These are phyloP conservation scores for Puccinellia tenuiflora DNA, from an alignment of 176 grass and related monocot genomes.

Conservation along the genomic window DNA sequence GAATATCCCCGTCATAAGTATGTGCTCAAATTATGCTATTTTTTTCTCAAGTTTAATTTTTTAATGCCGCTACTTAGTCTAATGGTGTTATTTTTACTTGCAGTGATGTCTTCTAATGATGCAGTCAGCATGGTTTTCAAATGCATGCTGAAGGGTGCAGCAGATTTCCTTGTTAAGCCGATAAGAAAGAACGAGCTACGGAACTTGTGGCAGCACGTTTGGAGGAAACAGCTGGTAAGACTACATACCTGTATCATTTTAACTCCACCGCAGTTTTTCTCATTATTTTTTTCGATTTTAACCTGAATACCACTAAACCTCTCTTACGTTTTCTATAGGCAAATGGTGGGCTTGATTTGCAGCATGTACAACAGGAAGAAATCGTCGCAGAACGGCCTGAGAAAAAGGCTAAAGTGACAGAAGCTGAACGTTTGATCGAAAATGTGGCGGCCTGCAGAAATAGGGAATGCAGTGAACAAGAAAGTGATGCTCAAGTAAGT, in stretches of 20 bases:
- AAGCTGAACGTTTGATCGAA: slow-evolving; percentile 28
- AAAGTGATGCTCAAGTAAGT: slow-evolving; percentile 98
- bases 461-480: slow-evolving; percentile 76
- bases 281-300: not conserved
- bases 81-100: slow-evolving; percentile 12
- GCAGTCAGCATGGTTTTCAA: slow-evolving; percentile 97
- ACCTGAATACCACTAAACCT: not conserved
- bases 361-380: slow-evolving; percentile 43
- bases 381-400: slow-evolving; percentile 20
- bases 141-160: slow-evolving; percentile 96
- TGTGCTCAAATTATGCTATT: not conserved
- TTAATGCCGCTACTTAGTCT: not conserved
- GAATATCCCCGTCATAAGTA: slow-evolving; percentile 99
- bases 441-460: slow-evolving; percentile 24
- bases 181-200: slow-evolving; percentile 89
- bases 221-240: slow-evolving; percentile 92
- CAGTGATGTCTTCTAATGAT: slow-evolving; percentile 99
- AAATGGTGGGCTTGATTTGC: slow-evolving; percentile 43
- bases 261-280: not conserved
- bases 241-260: not conserved
- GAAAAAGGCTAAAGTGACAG: not conserved
- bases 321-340: slow-evolving; percentile 30
- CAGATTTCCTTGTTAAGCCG: slow-evolving; percentile 96
- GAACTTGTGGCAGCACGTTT: slow-evolving; percentile 98
- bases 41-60: not conserved